Base-by-base conservation (phyloP, 768 basidiomycete genomes). In the Dioszegia crocea region DNA sequence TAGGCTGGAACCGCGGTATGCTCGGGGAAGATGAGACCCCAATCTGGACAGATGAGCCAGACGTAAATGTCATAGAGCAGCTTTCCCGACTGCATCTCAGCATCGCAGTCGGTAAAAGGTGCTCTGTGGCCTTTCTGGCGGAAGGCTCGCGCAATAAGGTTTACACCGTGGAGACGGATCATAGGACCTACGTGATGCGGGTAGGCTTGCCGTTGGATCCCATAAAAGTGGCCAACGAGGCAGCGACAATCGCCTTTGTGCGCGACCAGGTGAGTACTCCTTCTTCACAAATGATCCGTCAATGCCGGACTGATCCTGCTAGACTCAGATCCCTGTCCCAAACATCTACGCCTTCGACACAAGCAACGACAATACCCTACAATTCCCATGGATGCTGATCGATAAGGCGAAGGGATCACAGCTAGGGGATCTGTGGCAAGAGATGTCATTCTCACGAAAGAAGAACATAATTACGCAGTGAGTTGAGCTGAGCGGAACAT, bases 371-470 rank as follows among this genome's bases (percentile, higher is more conserved):
- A 38, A 51, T 21, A 6, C 6, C 8, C 49, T 51, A 8, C 33
- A n/a, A 3, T 51, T 51, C 49, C 49, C 49, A 4, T 51, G 49
- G 49, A 51, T 51, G 2, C 49, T 51, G 31, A 51, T 51, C 31
- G 33, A 14, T 12, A 10, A 17, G 12, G 33, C 33, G 21, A 23
- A 6, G 16, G 49, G 49, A 1, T 9, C 8, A 8, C 17, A 30
- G n/a, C 21, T 51, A 17, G 6, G 4, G 3, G 8, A 8, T 17
- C 9, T 19, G 17, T 51, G 49, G 49, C 36, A 6, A 8, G 27
- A 51, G 11, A 51, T 51, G 49, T 6, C 12, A 3, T 10, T 38
- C 6, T 5, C 9, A 16, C 3, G 19, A 23, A 51, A 51, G 33
- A 14, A 38, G 33, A 33, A 51, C 2, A 36, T 51, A 2, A 27